Evolutionary conservation across 2,329 filamentous ascomycete genomes (phyloP), one percentile per base, ranked within the genome.

Genomic region (Pestalotiopsis sp.): DNA sequence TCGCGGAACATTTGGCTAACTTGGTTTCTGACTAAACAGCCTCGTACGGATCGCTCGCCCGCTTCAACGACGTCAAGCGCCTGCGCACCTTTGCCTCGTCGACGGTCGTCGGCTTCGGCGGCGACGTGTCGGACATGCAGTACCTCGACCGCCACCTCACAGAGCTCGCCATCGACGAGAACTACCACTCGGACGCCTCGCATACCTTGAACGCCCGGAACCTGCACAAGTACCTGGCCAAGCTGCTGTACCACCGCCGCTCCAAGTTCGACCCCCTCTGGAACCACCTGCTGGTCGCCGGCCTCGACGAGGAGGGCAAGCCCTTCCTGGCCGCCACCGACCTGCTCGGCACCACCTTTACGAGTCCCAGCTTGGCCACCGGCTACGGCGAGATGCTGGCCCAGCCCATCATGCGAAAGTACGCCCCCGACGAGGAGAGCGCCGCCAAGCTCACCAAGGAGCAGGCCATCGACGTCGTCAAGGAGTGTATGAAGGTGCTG

Each of bases 71-170:
- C 81, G 94, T 98, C 80, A 97, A 98, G 85, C 95, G 96, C 79
- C 91, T 99, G 74, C 94, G 94, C 76, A 88, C 90, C 75, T 98
- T 98, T 83, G 93, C 94, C 83, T 87, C 91, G 73, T 90, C 91
- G 73, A 91, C 94, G 38, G 89, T 98, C 70, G 87, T 99, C 78
- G 96, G 96, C 77, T 97, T 98, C 84, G 94, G 94, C 80, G 96
- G 96, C 81, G 96, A 99, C 85, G 92, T 99, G 76, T 97, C 93
- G 73, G 96, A 99, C 86, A 98, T 99, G 96, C 96, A 99, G 86
- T 97, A 97, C 86, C 90, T 99, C 74, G 93, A 97, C 88, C 91
- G 96, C 75, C 90, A 97, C 78, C 91, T 99, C 75, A 91, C 89
- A 78, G 92, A 93, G 72, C 92, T 98, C 76, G 90, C 93, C 80